phyloP scores from a whole-genome alignment of 768 basidiomycete genomes.

The Cyathus striatus region DNA sequence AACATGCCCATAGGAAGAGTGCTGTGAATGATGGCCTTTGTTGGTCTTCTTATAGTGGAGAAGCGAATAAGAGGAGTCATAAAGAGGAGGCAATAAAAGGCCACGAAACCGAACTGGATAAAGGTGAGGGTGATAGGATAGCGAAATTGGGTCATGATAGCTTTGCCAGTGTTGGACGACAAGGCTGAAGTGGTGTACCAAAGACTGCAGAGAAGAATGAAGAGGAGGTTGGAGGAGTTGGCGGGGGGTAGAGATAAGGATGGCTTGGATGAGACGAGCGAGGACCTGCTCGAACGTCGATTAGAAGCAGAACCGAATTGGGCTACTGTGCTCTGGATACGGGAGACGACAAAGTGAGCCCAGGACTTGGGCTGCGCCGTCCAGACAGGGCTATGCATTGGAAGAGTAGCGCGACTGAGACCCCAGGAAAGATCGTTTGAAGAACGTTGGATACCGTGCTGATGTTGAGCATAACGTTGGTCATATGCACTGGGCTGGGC shows the following conservation, averaged over 20 bases:
- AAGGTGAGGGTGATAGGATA: conserved; percentile 97
- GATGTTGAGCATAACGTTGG: conserved; percentile 11
- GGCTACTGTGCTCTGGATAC: conserved; percentile 15
- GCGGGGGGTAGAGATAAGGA: conserved; percentile 23
- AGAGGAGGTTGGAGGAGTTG: conserved; percentile 36
- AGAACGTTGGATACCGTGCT: conserved; percentile 15
- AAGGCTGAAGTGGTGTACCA: conserved; percentile 95
- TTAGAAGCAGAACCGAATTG: conserved; percentile 17
- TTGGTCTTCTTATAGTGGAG: conserved; percentile 66
- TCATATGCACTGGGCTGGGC: conserved; percentile 21
- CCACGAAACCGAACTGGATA: conserved; percentile 95
- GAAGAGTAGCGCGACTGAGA: conserved; percentile 21
- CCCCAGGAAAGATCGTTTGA: conserved; percentile 20
- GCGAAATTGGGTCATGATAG: conserved; percentile 86
- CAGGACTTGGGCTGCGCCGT: conserved; percentile 25
- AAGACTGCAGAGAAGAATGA: conserved; percentile 77
- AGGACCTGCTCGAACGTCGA: conserved; percentile 19
- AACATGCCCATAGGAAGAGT: conserved; percentile 96
- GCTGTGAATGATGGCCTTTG: conserved; percentile 61
- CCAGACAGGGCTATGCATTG: conserved; percentile 23
- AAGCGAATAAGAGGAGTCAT: conserved; percentile 73
- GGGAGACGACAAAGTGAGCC: conserved; percentile 17
- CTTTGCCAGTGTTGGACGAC: conserved; percentile 95
- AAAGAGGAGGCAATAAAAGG: conserved; percentile 77
- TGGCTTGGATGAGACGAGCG: conserved; percentile 15